Evolutionary conservation across 2,329 filamentous ascomycete species (phyloP), one percentile per base, ranked within the genome.

Genomic region (Dissoconium aciculare): DNA sequence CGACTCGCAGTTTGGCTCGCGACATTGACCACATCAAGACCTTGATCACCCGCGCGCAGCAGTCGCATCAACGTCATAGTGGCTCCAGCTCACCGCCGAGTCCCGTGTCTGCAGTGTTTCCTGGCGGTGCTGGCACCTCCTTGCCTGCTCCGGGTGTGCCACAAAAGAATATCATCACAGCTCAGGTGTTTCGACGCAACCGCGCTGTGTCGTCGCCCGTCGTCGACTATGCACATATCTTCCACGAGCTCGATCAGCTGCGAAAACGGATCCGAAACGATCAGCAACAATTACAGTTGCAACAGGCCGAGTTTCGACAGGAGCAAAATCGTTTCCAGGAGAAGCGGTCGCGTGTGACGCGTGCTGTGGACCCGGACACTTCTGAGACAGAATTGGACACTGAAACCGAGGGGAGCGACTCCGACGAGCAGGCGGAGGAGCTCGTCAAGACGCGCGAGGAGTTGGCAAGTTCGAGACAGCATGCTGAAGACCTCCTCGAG

Each of bases 371-470:
- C 19, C 8, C 19, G 8, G 19, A 23, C 10, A 37, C 41, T 31
- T 39, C 41, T 3, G 41, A 39, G 12, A 26, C 32, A 9, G 41
- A 44, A 33, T 40, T 44, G 15, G 47, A 51, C 27, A 43, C 40
- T 14, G 49, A 52, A 28, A 36, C 36, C 12, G 48, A 50, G 24
- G 45, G 45, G 31, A 39, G 42, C 12, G n/a, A n/a, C n/a, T 31
- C 37, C 5, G 47, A 52, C 26, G 45, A 50, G 34, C 34, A 43
- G 15, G 48, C 52, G 17, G 50, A 48, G 28, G 48, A 52, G 38
- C 26, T 53, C 16, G 43, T 48, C 29, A 40, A 36, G 16, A 33
- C 47, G 12, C 38, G 43, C 15, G 42, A 48, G 25, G 42, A 47
- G 37, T 31, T 49, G 17, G 34, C 30, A 32, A 35, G 42, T 25